phyloP scores from a whole-genome alignment of 2,329 filamentous ascomycete genomes.

The Fusarium odoratissimum region DNA sequence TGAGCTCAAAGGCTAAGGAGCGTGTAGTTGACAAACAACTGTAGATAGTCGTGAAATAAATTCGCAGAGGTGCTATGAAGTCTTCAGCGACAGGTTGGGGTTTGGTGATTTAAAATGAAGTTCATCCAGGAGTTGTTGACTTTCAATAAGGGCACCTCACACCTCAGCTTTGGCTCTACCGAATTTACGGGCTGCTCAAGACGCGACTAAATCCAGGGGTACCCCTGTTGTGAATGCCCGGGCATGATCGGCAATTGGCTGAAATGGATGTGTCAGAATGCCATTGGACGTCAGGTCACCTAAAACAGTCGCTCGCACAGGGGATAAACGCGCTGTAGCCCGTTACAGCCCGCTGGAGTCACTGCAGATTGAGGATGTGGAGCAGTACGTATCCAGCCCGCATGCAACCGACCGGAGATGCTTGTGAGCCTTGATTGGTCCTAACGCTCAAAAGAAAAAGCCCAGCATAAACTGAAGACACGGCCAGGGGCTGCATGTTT shows the following conservation, averaged over 20 bases:
- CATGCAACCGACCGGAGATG: not conserved
- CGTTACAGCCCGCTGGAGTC: constrained; percentile 16
- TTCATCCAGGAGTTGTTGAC: constrained; percentile 45
- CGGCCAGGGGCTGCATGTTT: constrained; percentile 23
- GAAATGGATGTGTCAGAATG: constrained; percentile 47
- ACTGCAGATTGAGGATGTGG: constrained; percentile 29
- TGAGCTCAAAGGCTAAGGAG: constrained; percentile 36
- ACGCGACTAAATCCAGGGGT: constrained; percentile 44
- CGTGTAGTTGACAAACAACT: constrained; percentile 29
- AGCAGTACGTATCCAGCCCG: not conserved
- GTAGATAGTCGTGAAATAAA: constrained; percentile 11
- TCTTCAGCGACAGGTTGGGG: constrained; percentile 22
- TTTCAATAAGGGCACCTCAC: constrained; percentile 34
- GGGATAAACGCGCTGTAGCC: constrained; percentile 15
- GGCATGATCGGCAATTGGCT: constrained; percentile 30
- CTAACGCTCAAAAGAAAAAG: constrained; percentile 5
- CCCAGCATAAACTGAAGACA: constrained; percentile 19
- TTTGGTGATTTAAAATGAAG: constrained; percentile 40
- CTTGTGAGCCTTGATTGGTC: constrained; percentile 25
- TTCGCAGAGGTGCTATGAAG: constrained; percentile 30
- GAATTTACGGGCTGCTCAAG: constrained; percentile 34
- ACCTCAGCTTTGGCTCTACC: constrained; percentile 32
- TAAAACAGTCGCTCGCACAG: constrained; percentile 17
- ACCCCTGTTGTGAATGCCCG: constrained; percentile 48
- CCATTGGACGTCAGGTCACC: not conserved